Evolutionary conservation across 148 eudicot genomes (phyloP).

Genomic region (Rhododendron kiyosumense): DNA sequence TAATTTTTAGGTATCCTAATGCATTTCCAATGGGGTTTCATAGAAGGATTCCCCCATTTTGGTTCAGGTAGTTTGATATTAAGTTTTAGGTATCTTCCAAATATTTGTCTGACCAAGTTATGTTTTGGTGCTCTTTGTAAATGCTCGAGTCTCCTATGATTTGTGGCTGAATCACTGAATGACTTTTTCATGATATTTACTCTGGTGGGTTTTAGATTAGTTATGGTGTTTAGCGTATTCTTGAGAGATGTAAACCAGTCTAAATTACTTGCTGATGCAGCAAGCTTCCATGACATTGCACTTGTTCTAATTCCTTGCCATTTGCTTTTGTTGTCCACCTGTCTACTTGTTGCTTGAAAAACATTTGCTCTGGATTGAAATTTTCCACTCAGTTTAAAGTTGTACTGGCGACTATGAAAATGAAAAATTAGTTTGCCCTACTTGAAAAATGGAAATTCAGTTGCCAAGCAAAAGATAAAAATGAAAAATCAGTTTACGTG

Average conservation of each 20-base stretch:
- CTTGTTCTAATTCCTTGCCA: background rate
- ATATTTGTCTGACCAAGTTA: background rate
- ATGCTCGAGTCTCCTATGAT: background rate
- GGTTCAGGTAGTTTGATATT: background rate
- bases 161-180: background rate
- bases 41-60: background rate
- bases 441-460: background rate
- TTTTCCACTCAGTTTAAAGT: background rate
- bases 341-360: background rate
- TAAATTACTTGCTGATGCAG: background rate
- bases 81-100: background rate
- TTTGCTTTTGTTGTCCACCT: background rate
- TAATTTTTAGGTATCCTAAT: background rate
- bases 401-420: background rate
- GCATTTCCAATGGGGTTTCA: background rate
- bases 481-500: background rate
- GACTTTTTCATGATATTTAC: background rate
- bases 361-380: background rate
- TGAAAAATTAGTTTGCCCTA: background rate
- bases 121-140: background rate
- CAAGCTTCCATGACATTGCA: background rate
- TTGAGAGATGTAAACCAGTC: background rate
- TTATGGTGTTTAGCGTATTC: background rate
- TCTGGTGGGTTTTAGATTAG: background rate
- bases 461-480: background rate